Evolutionary conservation across 2,329 filamentous ascomycete species (phyloP).

Genomic region (Epichloe gansuensis): DNA sequence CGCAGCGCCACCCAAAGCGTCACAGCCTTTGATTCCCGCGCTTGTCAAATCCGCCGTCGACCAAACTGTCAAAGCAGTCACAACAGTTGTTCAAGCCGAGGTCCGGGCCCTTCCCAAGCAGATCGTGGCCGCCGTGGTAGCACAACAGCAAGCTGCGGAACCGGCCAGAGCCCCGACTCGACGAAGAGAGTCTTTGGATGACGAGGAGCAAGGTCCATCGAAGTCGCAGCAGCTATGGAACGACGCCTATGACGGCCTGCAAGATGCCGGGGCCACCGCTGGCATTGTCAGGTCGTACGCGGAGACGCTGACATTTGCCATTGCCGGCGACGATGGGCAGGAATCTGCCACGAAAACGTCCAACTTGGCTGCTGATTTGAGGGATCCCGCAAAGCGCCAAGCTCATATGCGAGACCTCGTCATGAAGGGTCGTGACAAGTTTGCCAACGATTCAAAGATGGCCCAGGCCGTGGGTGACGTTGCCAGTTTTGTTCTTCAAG

Average conservation of each 20-base stretch:
- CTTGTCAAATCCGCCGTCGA: conserved; percentile 7
- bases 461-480: conserved; percentile 8
- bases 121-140: conserved; percentile 4
- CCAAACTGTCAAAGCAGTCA: conserved; percentile 6
- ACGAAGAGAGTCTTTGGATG: background rate
- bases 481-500: conserved; percentile 7
- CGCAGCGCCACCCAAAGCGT: background rate
- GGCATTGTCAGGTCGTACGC: conserved; percentile 7
- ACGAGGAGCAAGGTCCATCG: conserved; percentile 1
- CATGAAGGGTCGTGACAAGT: conserved; percentile 7
- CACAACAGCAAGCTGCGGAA: conserved; percentile 1
- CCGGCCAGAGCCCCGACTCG: background rate
- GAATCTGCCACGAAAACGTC: background rate
- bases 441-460: conserved; percentile 6
- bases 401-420: conserved; percentile 8
- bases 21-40: conserved; percentile 4
- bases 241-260: conserved; percentile 6
- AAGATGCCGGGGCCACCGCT: conserved; percentile 3
- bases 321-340: conserved; percentile 4
- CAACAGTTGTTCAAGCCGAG: conserved; percentile 6
- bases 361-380: conserved; percentile 3
- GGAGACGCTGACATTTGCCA: conserved; percentile 5
- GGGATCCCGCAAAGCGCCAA: conserved; percentile 7
- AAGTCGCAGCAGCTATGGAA: conserved; percentile 8
- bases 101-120: conserved; percentile 7